Base-by-base conservation (phyloP, 257 asterid genomes). In the Misopates orontium region DNA sequence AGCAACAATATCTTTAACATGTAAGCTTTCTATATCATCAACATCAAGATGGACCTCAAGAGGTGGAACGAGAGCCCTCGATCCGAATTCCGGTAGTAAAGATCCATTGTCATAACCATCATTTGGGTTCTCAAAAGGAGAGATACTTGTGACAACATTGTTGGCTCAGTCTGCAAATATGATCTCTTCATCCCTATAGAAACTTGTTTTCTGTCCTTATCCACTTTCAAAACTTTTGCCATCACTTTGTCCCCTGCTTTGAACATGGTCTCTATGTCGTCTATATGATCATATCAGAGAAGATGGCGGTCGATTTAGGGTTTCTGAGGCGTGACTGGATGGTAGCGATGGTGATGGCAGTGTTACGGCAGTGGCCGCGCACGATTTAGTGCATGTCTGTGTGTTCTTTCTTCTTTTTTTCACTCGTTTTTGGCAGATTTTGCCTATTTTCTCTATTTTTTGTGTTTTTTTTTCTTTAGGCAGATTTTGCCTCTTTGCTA, bases 111-210 rank as follows among this genome's bases (percentile, higher is more conserved):
- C 85, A 63, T 71, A 64, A 40, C 64, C 82, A 66, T 56, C 52
- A 41, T 54, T 50, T 18, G 45, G 8, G 60, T 76, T 68, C 55
- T 67, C 67, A 7, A 32, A n/a, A n/a, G n/a, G n/a, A n/a, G n/a
- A n/a, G n/a, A n/a, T n/a, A n/a, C 73, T 53, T 66, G 75, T 13
- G 66, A 72, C 62, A 73, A 60, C 52, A 50, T 31, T 64, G 78
- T 47, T 52, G 77, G 67, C 60, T 73, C 79, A 5, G 79, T 49
- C 45, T 41, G 71, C 28, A 36, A 47, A 76, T 94, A 90, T 16
- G 96, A 82, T 10, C 71, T 70, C 82, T 88, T 94, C 96, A 94
- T 86, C 73, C 99, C 99, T 62, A 94, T 95, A 58, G 97, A 82
- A 53, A 94, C 78, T 39, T 96, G 79, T 51, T 79, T 80, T 78